Evolutionary conservation across 2,329 filamentous ascomycete species (phyloP), one percentile per base, ranked within the genome.

Genomic region (Teratosphaeria zuluensis): DNA sequence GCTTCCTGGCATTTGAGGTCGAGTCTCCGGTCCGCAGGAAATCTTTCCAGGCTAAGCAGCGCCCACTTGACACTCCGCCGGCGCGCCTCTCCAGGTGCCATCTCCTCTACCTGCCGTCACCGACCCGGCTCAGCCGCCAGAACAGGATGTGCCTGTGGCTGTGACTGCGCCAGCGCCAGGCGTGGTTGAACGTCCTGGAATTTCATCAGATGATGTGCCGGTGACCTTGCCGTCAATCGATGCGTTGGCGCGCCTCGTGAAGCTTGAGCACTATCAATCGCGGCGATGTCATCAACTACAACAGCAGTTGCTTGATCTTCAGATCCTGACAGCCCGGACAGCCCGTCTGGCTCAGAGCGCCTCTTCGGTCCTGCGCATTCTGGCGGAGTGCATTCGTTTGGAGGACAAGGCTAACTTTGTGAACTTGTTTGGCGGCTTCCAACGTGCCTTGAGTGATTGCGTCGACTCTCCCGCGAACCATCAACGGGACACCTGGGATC

Each of bases 351-450:
- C 86, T 66, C 83, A 87, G 64, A 89, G 86, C 66, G 86, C 88
- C 64, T 86, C 89, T 72, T 83, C 88, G 60, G 84, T 87, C 61
- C 85, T 90, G 70, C 83, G 86, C 63, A 89, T 87, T 65, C 77
- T 94, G 66, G 87, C 89, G 65, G 88, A 92, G 65, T 84, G 83
- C 73, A 91, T 92, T 73, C 84, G 87, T 61, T 83, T 82, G 55
- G 89, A 91, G 70, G 87, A 94, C 74, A 90, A 90, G 76, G 86
- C 86, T 68, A 82, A 79, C 61, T 94, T 94, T 77, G 83, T 85
- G 42, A 81, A 80, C 62, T 75, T 94, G 51, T 90, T 89, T 73
- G 87, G 86, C 78, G 87, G 88, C 59, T 81, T 92, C 59, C 86
- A 90, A 73, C 86, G 92, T 76, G 87, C 92, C 53, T 64, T 62